Base-by-base conservation (phyloP, 139 green algal species). In the Nannochloris sp. region DNA sequence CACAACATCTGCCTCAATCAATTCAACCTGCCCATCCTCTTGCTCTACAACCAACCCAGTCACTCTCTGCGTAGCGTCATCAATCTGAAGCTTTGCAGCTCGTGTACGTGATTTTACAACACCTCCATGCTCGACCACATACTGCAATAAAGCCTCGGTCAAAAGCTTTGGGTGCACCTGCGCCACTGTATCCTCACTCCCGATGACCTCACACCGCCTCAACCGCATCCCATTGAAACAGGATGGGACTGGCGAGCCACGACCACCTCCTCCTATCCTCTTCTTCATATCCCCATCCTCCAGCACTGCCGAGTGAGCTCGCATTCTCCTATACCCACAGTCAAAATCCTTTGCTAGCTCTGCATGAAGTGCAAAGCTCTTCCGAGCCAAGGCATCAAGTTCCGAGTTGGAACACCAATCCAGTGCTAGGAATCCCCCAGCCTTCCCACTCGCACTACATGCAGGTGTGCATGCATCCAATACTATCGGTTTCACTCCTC, bases 121-220 rank as follows among this genome's bases (percentile, higher is more conserved):
- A 2, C 74, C 82, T 5, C 72, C 74, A 4, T 45, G 28, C 26
- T 72, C 31, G 16, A 78, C 31, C 9, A 81, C 79, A 5, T 56
- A 49, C 10, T 64, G 65, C 56, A 91, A 62, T 17, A 94, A 62
- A 1, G 82, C 81, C 2, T 69, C 48, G 5, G 82, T 91, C 6
- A 93, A 70, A 59, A 81, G 80, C 44, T 73, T 53, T 1, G 87
- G 87, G 62, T 94, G 82, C 29, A 94, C 86, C 70, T 87, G 81
- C 6, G 67, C 85, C 44, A 79, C 89, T 17, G 65, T 86, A 0
- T 66, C 20, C 12, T 73, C 69, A 30, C 49, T 74, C 14, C 78
- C 82, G 69, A 92, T 72, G 3, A 62, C 29, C 9, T 30, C 51
- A 4, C 56, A 46, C 57, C 61, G 65, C 28, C 29, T 44, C 62